Evolutionary conservation across 257 asterid species (phyloP).

Genomic region (Nicotiana otophora): DNA sequence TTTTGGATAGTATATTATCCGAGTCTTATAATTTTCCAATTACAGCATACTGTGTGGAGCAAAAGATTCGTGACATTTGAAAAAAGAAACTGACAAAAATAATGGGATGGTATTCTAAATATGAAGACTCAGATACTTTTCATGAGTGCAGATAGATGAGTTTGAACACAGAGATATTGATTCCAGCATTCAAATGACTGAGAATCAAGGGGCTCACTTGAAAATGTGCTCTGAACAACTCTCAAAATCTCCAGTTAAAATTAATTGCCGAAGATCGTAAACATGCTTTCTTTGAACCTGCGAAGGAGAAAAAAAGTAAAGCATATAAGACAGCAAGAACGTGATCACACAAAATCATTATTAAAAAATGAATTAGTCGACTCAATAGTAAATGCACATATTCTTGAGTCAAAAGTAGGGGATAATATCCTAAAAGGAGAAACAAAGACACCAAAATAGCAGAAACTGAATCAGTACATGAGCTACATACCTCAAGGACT

Average conservation of each 20-base stretch:
- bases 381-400: neutral
- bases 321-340: neutral
- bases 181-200: neutral
- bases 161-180: neutral
- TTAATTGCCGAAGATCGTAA: conserved; percentile 87
- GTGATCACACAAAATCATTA: neutral
- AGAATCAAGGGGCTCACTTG: conserved; percentile 52
- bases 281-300: conserved; percentile 99
- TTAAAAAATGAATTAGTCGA: neutral
- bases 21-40: neutral
- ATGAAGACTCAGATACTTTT: neutral
- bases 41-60: neutral
- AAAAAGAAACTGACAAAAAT: neutral
- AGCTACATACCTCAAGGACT: conserved; percentile 84
- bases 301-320: conserved; percentile 13
- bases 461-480: neutral
- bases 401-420: conserved; percentile 8
- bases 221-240: conserved; percentile 79
- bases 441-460: neutral
- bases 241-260: conserved; percentile 77
- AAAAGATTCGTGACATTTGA: neutral
- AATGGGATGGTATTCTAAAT: neutral
- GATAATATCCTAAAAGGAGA: neutral
- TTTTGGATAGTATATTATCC: neutral
- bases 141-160: neutral